Percentiles rank a stretch among this genome's conserved stretches.
phyloP scores from a whole-genome alignment of 768 basidiomycete genomes.

The Psilocybe azurescens region DNA sequence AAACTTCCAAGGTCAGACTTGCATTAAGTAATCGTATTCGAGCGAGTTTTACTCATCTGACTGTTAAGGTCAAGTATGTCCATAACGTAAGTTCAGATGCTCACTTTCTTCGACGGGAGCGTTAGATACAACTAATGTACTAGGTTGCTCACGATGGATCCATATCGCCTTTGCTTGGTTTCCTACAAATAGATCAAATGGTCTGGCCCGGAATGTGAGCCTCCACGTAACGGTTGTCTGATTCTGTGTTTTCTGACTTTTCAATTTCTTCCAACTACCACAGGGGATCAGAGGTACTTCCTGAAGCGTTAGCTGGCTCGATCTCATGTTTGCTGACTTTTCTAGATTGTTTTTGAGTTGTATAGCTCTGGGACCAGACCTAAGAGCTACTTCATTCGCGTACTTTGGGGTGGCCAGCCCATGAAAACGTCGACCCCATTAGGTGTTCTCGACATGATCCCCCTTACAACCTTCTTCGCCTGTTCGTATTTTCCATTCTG shows the following conservation, averaged over 20 bases:
- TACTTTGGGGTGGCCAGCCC: constrained; percentile 55
- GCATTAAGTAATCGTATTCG: not conserved
- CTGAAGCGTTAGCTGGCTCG: not conserved
- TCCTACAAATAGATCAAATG: constrained; percentile 54
- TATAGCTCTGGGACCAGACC: constrained; percentile 33
- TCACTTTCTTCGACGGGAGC: not conserved
- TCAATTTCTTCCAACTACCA: not conserved
- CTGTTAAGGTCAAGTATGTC: constrained; percentile 40
- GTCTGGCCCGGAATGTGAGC: constrained; percentile 59
- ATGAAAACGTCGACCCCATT: constrained; percentile 54
- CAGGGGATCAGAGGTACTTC: constrained; percentile 49
- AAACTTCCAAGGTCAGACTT: constrained; percentile 36
- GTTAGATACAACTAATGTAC: not conserved
- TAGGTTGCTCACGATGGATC: constrained; percentile 57
- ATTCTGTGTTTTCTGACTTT: not conserved
- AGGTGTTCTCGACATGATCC: constrained; percentile 51
- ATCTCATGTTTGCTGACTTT: not conserved
- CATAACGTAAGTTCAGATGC: constrained; percentile 41
- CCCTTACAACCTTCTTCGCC: constrained; percentile 43
- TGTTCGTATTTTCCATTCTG: constrained; percentile 37
- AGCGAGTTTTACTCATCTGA: no score
- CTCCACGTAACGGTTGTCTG: not conserved
- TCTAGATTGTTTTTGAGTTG: constrained; percentile 49
- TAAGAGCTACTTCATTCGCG: constrained; percentile 42
- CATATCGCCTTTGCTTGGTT: constrained; percentile 51